Evolutionary conservation across 1,139 yeast genomes (phyloP), one percentile per base, ranked within the genome.

Genomic region (Pichia sp.): DNA sequence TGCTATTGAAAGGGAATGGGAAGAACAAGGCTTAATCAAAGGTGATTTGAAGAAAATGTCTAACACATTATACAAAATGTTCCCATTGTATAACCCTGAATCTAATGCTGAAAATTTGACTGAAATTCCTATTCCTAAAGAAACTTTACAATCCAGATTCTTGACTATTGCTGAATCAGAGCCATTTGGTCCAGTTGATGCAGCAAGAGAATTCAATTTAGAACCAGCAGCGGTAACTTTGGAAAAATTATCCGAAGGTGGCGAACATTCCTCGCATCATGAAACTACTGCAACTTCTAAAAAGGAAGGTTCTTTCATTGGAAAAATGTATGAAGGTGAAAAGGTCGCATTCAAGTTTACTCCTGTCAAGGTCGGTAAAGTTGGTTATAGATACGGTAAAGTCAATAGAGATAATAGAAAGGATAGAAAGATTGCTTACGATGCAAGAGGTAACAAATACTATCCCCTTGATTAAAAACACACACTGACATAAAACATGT

Each of bases 111-210:
- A 85, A 59, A 84, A 84, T 59, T 69, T 84, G 61, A 38, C 95
- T n/a, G 97, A 92, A 71, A 86, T 90, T 69, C 96, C 97, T 33
- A 80, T 86, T 46, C 96, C 97, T 28, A 76, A 79, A 53, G 86
- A 83, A 65, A 85, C 96, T 3, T 72, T 83, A 52, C 81, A 80
- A 52, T 90, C 94, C 55, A 74, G 95, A 53, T 90, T 88, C 69
- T 67, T 87, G 61, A 84, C 95, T 27, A 82, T 92, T 61, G 92
- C 96, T 11, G 97, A 92, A 67, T 81, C 90, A 27, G 95, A 88
- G 66, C 95, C 96, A n/a, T 90, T 90, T 64, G 97, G 97, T 4
- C 95, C 97, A 6, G 75, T 88, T 7, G 97, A 92, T 60, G 97
- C 98, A n/a, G 96, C 98, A 43, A 70, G 79, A 49, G 75, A 85